phyloP scores from a whole-genome alignment of 2,329 filamentous ascomycete genomes.

The Pestalotiopsis sp. region DNA sequence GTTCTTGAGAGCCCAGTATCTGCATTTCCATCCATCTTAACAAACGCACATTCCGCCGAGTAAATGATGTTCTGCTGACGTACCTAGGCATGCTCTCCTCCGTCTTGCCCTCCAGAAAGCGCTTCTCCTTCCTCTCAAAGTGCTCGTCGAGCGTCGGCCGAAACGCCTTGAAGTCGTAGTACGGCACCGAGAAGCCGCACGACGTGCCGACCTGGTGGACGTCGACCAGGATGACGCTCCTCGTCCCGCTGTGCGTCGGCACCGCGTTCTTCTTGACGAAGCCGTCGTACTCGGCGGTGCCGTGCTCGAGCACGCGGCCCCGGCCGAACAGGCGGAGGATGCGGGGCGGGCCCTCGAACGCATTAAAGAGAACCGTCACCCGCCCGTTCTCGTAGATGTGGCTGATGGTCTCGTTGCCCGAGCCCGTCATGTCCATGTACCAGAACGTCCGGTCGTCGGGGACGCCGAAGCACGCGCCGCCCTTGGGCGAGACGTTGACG shows the following conservation, averaged over 20 bases:
- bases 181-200: conserved; percentile 42
- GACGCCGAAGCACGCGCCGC: conserved; percentile 50
- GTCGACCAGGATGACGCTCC: conserved; percentile 39
- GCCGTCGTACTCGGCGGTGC: conserved; percentile 29
- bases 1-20: conserved; percentile 44
- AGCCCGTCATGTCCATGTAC: conserved; percentile 73
- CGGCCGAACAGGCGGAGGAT: conserved; percentile 41
- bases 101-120: conserved; percentile 31
- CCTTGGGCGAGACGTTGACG: conserved; percentile 79
- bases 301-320: conserved; percentile 37
- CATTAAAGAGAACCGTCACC: conserved; percentile 71
- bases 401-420: conserved; percentile 74
- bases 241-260: conserved; percentile 28
- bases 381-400: conserved; percentile 78
- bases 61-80: not conserved
- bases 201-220: conserved; percentile 40
- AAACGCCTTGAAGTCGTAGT: conserved; percentile 39
- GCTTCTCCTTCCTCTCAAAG: conserved; percentile 32
- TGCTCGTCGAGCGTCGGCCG: conserved; percentile 35
- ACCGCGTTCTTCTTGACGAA: conserved; percentile 35
- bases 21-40: no score
- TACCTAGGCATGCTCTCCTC: conserved; percentile 37
- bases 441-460: conserved; percentile 35
- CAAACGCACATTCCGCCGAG: no score
- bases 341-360: conserved; percentile 39